phyloP scores from a whole-genome alignment of 2,329 filamentous ascomycete genomes.

The Albifimbria verrucaria region DNA sequence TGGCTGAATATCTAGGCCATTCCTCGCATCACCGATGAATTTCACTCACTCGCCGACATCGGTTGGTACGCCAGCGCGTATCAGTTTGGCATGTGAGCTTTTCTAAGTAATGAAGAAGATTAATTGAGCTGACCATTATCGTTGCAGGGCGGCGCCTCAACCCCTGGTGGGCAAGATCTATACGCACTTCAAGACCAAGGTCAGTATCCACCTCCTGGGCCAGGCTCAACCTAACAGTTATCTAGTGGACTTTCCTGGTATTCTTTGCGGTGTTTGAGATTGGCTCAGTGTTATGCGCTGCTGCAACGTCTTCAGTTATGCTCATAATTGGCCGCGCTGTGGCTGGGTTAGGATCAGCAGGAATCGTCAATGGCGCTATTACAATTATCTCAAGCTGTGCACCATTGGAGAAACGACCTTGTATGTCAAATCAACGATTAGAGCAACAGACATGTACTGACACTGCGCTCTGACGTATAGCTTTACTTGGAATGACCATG shows the following conservation, averaged over 20 bases:
- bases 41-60: conserved; percentile 35
- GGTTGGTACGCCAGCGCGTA: conserved; percentile 26
- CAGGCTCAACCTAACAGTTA: no score
- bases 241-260: conserved; percentile 18
- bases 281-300: conserved; percentile 28
- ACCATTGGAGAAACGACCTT: conserved; percentile 33
- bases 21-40: conserved; percentile 29
- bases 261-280: conserved; percentile 22
- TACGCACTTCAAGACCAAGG: conserved; percentile 33
- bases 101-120: no score
- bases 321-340: conserved; percentile 51
- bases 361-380: conserved; percentile 47
- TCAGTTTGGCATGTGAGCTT: conserved; percentile 15
- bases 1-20: conserved; percentile 22
- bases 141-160: conserved; percentile 13
- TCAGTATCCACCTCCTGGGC: conserved; percentile 3
- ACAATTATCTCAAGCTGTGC: conserved; percentile 23
- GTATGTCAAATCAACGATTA: no score
- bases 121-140: no score
- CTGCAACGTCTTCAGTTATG: conserved; percentile 32
- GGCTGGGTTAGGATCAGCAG: conserved; percentile 46
- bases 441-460: no score
- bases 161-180: conserved; percentile 37
- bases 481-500: conserved; percentile 26
- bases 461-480: no score